phyloP scores from a whole-genome alignment of 2,329 filamentous ascomycete genomes.

The Colletotrichum theobromicola region DNA sequence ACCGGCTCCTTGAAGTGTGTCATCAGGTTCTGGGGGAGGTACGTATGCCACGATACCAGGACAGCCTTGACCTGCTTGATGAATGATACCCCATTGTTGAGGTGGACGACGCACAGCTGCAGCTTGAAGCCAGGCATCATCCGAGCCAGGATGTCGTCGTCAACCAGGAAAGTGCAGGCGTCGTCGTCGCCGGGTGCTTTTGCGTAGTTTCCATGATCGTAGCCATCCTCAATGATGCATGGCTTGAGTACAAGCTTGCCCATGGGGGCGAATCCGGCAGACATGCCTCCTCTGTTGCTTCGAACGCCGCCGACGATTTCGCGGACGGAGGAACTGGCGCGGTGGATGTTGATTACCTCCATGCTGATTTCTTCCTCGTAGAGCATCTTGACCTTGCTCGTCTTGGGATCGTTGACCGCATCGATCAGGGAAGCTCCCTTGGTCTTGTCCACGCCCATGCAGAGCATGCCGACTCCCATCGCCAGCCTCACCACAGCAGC shows the following conservation, averaged over 20 bases:
- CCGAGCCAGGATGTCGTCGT: conserved; percentile 57
- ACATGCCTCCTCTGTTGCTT: conserved; percentile 33
- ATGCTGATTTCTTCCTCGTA: conserved; percentile 60
- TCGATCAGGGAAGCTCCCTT: neutral
- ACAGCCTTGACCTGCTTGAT: conserved; percentile 63
- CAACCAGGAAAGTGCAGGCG: conserved; percentile 65
- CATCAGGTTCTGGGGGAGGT: conserved; percentile 75
- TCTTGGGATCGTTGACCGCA: neutral
- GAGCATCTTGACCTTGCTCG: conserved; percentile 37
- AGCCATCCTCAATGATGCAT: conserved; percentile 53
- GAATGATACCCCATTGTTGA: conserved; percentile 69
- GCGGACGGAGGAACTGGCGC: conserved; percentile 44
- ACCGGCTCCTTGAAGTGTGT: conserved; percentile 64
- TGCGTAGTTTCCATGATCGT: conserved; percentile 36
- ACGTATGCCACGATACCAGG: conserved; percentile 67
- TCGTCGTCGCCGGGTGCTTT: neutral
- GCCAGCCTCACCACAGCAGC: conserved; percentile 48
- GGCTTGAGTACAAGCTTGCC: conserved; percentile 51
- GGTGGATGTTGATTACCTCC: conserved; percentile 61
- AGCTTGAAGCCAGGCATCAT: conserved; percentile 72
- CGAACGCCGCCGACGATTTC: conserved; percentile 44
- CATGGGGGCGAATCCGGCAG: conserved; percentile 41
- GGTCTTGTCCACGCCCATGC: neutral
- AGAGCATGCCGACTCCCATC: conserved; percentile 38
- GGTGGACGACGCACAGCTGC: conserved; percentile 56